These are phyloP conservation scores for Trichoderma virens DNA, from an alignment of 495 filamentous ascomycete genomes.

Conservation along the genomic window DNA sequence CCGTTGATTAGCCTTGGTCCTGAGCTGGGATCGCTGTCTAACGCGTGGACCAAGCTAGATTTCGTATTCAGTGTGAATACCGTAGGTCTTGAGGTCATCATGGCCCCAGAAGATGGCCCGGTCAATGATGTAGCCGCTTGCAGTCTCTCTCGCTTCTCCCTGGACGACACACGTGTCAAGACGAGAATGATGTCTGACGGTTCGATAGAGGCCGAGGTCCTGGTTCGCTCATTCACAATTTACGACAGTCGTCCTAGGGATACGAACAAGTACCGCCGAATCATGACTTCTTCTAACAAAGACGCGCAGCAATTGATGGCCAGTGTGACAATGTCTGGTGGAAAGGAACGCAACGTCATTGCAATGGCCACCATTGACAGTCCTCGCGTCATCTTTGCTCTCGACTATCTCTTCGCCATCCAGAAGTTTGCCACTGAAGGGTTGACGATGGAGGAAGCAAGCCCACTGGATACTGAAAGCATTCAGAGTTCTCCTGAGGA, in stretches of 20 bases:
- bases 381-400: conserved; percentile 84
- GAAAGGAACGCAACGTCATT: conserved; percentile 73
- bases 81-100: conserved; percentile 80
- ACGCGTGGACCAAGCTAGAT: conserved; percentile 88
- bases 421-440: conserved; percentile 69
- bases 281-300: conserved; percentile 94
- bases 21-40: conserved; percentile 53
- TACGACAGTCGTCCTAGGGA: conserved; percentile 77
- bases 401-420: conserved; percentile 90
- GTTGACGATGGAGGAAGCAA: conserved; percentile 50
- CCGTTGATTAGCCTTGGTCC: conserved; percentile 50
- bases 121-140: conserved; percentile 69
- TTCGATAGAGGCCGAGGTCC: conserved; percentile 84
- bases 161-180: conserved; percentile 88
- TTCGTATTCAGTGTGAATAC: conserved; percentile 84
- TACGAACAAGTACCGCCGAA: conserved; percentile 92
- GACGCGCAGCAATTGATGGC: conserved; percentile 97
- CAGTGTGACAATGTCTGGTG: conserved; percentile 84
- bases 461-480: conserved; percentile 46
- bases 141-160: conserved; percentile 85
- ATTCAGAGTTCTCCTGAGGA: conserved; percentile 53
- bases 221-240: conserved; percentile 93
- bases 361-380: conserved; percentile 94
- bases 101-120: conserved; percentile 63
- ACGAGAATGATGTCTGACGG: conserved; percentile 91